Conservation (phyloP, 2,329 filamentous ascomycete species). For the Clarireedia homoeocarpa region DNA sequence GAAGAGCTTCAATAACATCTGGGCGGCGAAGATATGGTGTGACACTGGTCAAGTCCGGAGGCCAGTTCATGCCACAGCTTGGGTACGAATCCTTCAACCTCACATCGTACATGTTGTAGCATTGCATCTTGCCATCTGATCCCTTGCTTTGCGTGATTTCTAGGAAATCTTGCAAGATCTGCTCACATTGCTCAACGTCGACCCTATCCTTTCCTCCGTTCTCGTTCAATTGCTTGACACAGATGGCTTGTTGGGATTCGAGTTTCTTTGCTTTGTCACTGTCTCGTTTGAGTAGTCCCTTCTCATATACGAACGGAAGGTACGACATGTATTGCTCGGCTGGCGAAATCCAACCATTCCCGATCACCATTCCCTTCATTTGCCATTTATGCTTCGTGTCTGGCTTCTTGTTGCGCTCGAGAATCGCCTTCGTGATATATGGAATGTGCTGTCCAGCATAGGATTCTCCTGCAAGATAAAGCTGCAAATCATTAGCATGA, state of each 20-base stretch:
- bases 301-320: constrained; percentile 71
- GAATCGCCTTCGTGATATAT: constrained; percentile 86
- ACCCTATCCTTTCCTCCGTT: constrained; percentile 54
- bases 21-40: constrained; percentile 75
- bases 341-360: constrained; percentile 96
- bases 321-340: constrained; percentile 85
- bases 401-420: constrained; percentile 71
- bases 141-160: constrained; percentile 50
- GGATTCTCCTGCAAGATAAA: constrained; percentile 93
- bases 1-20: constrained; percentile 74
- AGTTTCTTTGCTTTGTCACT: constrained; percentile 57
- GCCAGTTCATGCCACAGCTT: constrained; percentile 97
- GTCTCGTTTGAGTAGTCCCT: constrained; percentile 61
- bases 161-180: constrained; percentile 67
- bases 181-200: constrained; percentile 65
- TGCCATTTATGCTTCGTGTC: constrained; percentile 55
- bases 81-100: constrained; percentile 73
- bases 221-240: constrained; percentile 52
- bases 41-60: constrained; percentile 70
- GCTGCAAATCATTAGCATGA: constrained; percentile 40
- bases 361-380: constrained; percentile 79
- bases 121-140: constrained; percentile 46
- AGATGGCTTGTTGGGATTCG: constrained; percentile 61
- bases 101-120: constrained; percentile 96
- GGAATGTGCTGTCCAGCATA: constrained; percentile 96